Evolutionary conservation across 2,329 filamentous ascomycete species (phyloP), one percentile per base, ranked within the genome.

Genomic region (Metarhizium album): DNA sequence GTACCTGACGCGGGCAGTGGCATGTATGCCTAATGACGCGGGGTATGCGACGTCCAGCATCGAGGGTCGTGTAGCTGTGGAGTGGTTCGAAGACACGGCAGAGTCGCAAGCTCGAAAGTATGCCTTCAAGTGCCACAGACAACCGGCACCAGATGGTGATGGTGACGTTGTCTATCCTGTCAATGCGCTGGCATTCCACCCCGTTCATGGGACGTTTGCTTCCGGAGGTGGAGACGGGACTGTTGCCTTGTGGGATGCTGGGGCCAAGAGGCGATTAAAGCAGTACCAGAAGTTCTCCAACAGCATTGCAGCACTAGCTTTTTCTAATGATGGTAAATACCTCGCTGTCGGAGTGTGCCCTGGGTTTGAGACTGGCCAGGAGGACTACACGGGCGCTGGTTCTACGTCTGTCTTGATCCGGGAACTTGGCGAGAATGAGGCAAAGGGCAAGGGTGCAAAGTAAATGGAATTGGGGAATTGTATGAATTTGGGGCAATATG

Each of bases 51-150:
- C 86, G 1, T 88, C 82, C 52, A 90, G 84, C 61, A 98, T 98
- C 61, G 93, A 98, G 65, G 93, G 93, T 4, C 83, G 93, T 59
- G 90, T 98, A 2, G 91, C 90, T 0, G 93, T 98, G 1, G 93
- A 98, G 68, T 97, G 90, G 88, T 97, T 98, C 65, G 93, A 97
- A 64, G 87, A 93, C 16, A 87, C 83, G 4, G 74, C 82, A 42
- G 87, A 91, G 66, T 90, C 87, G 3, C 90, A 97, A 70, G 85
- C 87, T 38, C 81, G 90, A 58, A 97, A 96, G 68, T 98, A 97
- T 67, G 93, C 93, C 14, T 98, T 98, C 80, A 98, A 98, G 69
- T 98, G 93, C 69, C 93, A 98, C 69, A 81, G 93, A 4, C 88
- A 95, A 66, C 77, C 82, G 1, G 76, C 74, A 9, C 69, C 80